These are phyloP conservation scores for Phytophthora palmivora DNA, from an alignment of 352 stramenopile species.

Conservation along the genomic window DNA sequence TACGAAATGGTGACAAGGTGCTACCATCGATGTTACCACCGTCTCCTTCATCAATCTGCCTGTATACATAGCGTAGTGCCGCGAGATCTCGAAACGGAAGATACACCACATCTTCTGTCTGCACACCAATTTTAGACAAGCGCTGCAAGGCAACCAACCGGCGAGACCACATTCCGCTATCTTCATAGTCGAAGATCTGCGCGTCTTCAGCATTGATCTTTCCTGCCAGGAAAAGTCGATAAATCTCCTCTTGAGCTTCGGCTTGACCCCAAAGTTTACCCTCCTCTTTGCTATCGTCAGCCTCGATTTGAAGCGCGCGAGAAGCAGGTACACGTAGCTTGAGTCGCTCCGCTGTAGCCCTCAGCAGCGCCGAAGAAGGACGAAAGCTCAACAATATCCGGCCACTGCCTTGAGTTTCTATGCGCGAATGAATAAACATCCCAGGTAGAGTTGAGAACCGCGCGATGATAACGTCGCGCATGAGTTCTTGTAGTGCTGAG, in stretches of 20 bases:
- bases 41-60: constrained; percentile 58
- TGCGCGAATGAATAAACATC: constrained; percentile 28
- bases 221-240: constrained; percentile 72
- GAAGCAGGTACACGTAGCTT: constrained; percentile 54
- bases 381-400: constrained; percentile 61
- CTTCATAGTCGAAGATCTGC: constrained; percentile 69
- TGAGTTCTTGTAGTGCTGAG: constrained; percentile 65
- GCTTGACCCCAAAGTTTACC: constrained; percentile 41
- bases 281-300: constrained; percentile 48
- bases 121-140: constrained; percentile 22
- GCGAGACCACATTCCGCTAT: constrained; percentile 69
- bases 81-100: constrained; percentile 59
- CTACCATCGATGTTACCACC: constrained; percentile 23
- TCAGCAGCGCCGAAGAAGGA: constrained; percentile 52
- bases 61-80: constrained; percentile 74
- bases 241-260: constrained; percentile 70
- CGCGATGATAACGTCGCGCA: constrained; percentile 73
- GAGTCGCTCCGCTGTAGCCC: constrained; percentile 50
- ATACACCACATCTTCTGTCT: constrained; percentile 31
- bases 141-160: constrained; percentile 62
- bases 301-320: constrained; percentile 54
- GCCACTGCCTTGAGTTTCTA: constrained; percentile 13
- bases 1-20: constrained; percentile 62
- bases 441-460: constrained; percentile 61
- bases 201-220: constrained; percentile 66